Evolutionary conservation across 2,329 filamentous ascomycete genomes (phyloP).

Genomic region (Colletotrichum noveboracense): DNA sequence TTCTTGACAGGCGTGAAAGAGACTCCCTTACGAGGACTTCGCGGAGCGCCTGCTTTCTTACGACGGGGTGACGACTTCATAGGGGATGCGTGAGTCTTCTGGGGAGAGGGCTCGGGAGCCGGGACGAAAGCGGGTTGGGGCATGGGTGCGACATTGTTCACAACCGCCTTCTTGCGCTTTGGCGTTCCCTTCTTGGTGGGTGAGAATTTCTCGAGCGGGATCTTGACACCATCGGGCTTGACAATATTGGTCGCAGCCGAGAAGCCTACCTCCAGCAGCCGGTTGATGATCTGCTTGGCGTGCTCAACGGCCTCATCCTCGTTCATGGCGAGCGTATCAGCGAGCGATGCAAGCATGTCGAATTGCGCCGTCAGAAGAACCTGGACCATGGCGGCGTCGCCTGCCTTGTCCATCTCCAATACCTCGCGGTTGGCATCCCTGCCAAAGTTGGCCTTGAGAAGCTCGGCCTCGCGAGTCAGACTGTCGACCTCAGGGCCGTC

Average conservation of each 20-base stretch:
- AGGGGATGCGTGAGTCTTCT: slow-evolving; percentile 55
- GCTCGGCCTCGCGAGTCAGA: slow-evolving; percentile 81
- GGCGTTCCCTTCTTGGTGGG: slow-evolving; percentile 77
- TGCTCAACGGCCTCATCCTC: slow-evolving; percentile 83
- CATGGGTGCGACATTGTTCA: slow-evolving; percentile 47
- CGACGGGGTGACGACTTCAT: slow-evolving; percentile 82
- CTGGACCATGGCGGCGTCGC: slow-evolving; percentile 80
- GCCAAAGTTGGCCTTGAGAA: slow-evolving; percentile 83
- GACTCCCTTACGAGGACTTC: slow-evolving; percentile 66
- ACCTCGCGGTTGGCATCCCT: slow-evolving; percentile 80
- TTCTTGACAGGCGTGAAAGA: slow-evolving; percentile 84
- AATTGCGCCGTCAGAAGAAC: slow-evolving; percentile 89
- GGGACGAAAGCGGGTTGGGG: slow-evolving; percentile 46
- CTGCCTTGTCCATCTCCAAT: slow-evolving; percentile 81
- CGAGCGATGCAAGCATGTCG: slow-evolving; percentile 84
- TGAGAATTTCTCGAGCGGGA: slow-evolving; percentile 69
- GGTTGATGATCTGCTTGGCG: slow-evolving; percentile 77
- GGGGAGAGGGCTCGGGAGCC: slow-evolving; percentile 26
- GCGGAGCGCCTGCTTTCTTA: slow-evolving; percentile 64
- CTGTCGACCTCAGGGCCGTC: slow-evolving; percentile 73
- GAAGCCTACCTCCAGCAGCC: slow-evolving; percentile 78
- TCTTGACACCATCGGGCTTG: slow-evolving; percentile 79
- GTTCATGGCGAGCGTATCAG: slow-evolving; percentile 80
- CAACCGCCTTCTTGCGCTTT: slow-evolving; percentile 68
- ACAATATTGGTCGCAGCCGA: slow-evolving; percentile 82